phyloP scores from a whole-genome alignment of 345 rosid species.

The Ricinus communis region DNA sequence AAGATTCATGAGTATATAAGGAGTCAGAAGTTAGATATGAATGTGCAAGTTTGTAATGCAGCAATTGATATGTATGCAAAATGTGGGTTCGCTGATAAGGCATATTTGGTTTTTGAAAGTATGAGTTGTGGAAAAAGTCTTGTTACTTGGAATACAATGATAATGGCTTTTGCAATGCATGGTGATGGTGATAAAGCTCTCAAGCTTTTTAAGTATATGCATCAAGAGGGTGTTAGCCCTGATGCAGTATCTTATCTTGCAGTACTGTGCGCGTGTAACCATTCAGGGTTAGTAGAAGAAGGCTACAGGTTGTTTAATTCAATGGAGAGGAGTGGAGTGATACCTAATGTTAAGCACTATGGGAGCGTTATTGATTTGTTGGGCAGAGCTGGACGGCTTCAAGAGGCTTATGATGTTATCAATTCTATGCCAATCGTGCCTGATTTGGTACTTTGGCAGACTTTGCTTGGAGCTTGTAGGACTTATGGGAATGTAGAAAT shows the following conservation, averaged over 20 bases:
- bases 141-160: conserved; percentile 90
- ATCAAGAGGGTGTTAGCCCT: conserved; percentile 40
- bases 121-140: conserved; percentile 47
- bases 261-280: conserved; percentile 74
- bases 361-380: conserved; percentile 82
- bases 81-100: conserved; percentile 75
- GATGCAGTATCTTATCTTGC: conserved; percentile 70
- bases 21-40: conserved; percentile 52
- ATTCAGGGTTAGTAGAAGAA: conserved; percentile 75
- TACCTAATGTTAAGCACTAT: conserved; percentile 69
- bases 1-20: conserved; percentile 46
- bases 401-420: conserved; percentile 62
- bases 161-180: conserved; percentile 79
- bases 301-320: conserved; percentile 57
- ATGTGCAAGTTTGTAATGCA: conserved; percentile 65
- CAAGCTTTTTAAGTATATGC: conserved; percentile 58
- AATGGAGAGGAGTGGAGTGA: conserved; percentile 48
- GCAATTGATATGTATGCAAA: conserved; percentile 81
- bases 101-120: conserved; percentile 51
- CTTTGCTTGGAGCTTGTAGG: conserved; percentile 74
- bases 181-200: conserved; percentile 68
- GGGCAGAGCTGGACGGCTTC: conserved; percentile 74
- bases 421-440: conserved; percentile 60
- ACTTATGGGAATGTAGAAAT: conserved; percentile 63
- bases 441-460: conserved; percentile 80